A percentile compares a stretch with the other conserved stretches of the same genome.
Evolutionary conservation across 2,329 filamentous ascomycete species (phyloP).

Genomic region (Hortaea werneckii): DNA sequence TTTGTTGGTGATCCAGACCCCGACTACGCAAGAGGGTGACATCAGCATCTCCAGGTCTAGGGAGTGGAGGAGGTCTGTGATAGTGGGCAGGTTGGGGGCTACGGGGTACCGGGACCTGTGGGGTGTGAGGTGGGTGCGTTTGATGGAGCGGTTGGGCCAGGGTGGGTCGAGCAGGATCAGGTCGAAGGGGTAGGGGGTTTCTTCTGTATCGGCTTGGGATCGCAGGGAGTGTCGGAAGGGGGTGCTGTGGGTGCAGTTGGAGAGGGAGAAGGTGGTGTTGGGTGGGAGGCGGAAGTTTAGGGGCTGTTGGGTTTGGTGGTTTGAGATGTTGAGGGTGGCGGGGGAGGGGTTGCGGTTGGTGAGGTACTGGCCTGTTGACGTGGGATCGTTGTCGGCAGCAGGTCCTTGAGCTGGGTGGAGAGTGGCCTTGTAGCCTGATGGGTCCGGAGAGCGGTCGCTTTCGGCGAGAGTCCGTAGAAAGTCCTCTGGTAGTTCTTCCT

Average conservation of each 20-base stretch:
- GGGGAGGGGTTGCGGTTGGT: neutral
- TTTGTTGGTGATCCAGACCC: slow-evolving; percentile 72
- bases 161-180: slow-evolving; percentile 66
- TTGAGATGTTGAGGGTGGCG: neutral
- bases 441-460: neutral
- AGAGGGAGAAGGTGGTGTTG: slow-evolving; percentile 39
- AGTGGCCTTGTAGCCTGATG: neutral
- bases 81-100: slow-evolving; percentile 34
- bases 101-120: slow-evolving; percentile 22
- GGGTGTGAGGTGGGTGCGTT: slow-evolving; percentile 42
- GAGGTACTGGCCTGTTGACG: neutral
- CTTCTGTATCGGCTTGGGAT: slow-evolving; percentile 25
- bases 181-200: slow-evolving; percentile 47
- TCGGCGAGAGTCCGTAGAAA: neutral
- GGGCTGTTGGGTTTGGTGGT: neutral
- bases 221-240: slow-evolving; percentile 30
- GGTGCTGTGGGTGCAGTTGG: slow-evolving; percentile 30
- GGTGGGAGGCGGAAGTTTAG: slow-evolving; percentile 36
- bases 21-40: slow-evolving; percentile 48
- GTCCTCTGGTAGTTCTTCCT: neutral
- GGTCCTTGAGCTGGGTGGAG: neutral
- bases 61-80: slow-evolving; percentile 30
- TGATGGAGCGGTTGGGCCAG: slow-evolving; percentile 70
- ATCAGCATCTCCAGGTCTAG: slow-evolving; percentile 46
- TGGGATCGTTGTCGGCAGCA: neutral